Evolutionary conservation across 1,284 basidiomycete genomes (phyloP), one percentile per base, ranked within the genome.

Genomic region (Athelia sp.): DNA sequence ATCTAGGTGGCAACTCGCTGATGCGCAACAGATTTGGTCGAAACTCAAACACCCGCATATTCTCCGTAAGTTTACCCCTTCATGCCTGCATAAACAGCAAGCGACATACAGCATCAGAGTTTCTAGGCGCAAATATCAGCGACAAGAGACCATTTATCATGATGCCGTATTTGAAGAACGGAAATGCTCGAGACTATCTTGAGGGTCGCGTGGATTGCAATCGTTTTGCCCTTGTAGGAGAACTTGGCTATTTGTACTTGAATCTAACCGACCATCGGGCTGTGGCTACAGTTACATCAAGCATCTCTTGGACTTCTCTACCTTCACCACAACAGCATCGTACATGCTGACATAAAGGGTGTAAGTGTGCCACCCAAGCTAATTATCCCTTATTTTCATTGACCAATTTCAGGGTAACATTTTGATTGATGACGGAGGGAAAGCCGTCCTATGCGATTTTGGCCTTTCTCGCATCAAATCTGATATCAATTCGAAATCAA

Each of bases 391-490:
- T 40, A 11, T 11, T 17, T 40, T n/a, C 9, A 40, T n/a, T 40
- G n/a, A n/a, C n/a, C n/a, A n/a, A 4, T 8, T n/a, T 40, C n/a
- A 40, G 36, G 4, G 9, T 21, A 40, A 40, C 19, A 21, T 40
- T 9, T 21, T 40, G 19, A 40, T 40, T n/a, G 36, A 40, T n/a
- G 36, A 40, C 19, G n/a, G 36, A 6, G 36, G 36, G n/a, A 40
- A 40, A 40, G 36, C n/a, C n/a, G 36, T 40, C 19, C 19, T 40
- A n/a, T 40, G 36, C 19, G 36, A 40, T n/a, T 40, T 40, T 40
- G 36, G 36, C n/a, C 36, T 40, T 6, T 40, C 36, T 21, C 36
- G 36, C 19, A 9, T 40, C 6, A 40, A 40, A n/a, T 6, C 36
- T 17, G 36, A 40, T 21, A 21, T 21, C 19, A 40, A n/a, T 40